Evolutionary conservation across 1,284 basidiomycete genomes (phyloP).

Genomic region (Mycosarcoma maydis): DNA sequence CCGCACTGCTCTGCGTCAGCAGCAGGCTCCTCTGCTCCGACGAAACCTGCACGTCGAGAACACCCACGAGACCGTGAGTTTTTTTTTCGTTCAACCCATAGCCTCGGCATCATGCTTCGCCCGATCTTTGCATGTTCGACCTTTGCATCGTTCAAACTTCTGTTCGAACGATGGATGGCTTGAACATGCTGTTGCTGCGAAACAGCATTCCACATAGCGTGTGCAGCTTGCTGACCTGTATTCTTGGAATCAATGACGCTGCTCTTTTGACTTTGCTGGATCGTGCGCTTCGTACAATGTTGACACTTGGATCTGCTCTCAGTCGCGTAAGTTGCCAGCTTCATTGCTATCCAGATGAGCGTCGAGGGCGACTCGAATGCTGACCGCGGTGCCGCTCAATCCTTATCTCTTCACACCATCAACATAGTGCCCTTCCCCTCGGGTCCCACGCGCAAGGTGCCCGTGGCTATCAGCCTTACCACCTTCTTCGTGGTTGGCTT

Average conservation of each 20-base stretch:
- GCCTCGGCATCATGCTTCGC: too few relatives aligned
- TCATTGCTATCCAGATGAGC: neutral
- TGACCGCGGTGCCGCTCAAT: too few relatives aligned
- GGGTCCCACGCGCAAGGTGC: slow-evolving; percentile 60
- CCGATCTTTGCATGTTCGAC: too few relatives aligned
- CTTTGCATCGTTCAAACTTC: too few relatives aligned
- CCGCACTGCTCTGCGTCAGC: slow-evolving; percentile 52
- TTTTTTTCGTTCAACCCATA: neutral
- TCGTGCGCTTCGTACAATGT: neutral
- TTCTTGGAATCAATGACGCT: neutral
- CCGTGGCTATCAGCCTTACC: slow-evolving; percentile 53
- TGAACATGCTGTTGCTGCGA: too few relatives aligned
- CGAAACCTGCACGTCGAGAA: slow-evolving; percentile 64
- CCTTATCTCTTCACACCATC: too few relatives aligned
- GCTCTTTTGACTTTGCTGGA: too few relatives aligned
- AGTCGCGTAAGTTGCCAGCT: slow-evolving; percentile 16
- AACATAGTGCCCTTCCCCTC: slow-evolving; percentile 60
- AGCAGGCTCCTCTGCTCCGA: slow-evolving; percentile 50
- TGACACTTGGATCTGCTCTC: neutral
- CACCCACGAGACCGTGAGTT: slow-evolving; percentile 63
- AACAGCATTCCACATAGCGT: too few relatives aligned
- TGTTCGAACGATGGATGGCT: too few relatives aligned
- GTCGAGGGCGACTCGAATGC: neutral
- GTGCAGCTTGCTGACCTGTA: neutral
- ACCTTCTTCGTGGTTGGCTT: slow-evolving; percentile 61